Base-by-base conservation (phyloP, 176 grass and related monocot species). In the Saccharum spontaneum region DNA sequence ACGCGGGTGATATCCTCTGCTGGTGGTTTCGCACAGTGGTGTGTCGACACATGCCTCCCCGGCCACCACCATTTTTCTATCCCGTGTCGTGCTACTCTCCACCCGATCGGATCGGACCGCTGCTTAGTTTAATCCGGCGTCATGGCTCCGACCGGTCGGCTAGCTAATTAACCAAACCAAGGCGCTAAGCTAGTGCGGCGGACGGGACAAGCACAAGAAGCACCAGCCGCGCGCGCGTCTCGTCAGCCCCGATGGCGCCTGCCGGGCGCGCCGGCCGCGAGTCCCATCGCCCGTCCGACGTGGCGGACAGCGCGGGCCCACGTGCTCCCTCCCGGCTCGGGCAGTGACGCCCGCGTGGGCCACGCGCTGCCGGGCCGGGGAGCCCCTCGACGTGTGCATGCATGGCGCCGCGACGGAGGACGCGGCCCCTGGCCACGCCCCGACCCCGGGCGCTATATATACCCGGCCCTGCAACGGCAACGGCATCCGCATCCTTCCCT, bases 291-390 rank as follows among this genome's bases (percentile, higher is more conserved):
- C 23, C 59, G 74, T 87, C 92, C 85, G 71, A 88, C 95, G 76
- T 91, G 90, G 64, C 89, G 60, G 80, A 87, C 85, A 82, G 22
- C 0, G 18, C 17, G 82, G 95, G 71, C 92, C 95, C 90, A 79
- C 87, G 16, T 94, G 89, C 87, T 31, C 70, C 85, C 62, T 48
- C 41, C 37, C 0, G 13, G 78, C 8, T 33, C 76, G 55, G 59
- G 64, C 83, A 79, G 16, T 81, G 92, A 92, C 86, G 86, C 74
- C 77, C 22, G 70, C 40, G 83, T 89, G 89, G 96, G 93, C 84
- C 93, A 87, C 79, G 49, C 82, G 16, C 40, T 94, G 89, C 43
- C 86, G 79, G 78, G 57, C 66, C 43, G 11, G 30, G 16, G 15
- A 45, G 31, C 10, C 16, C 22, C 18, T 0, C 37, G 90, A 91